Evolutionary conservation across 306 rosid species (phyloP), one percentile per base, ranked within the genome.

Genomic region (Fragaria ananassa): DNA sequence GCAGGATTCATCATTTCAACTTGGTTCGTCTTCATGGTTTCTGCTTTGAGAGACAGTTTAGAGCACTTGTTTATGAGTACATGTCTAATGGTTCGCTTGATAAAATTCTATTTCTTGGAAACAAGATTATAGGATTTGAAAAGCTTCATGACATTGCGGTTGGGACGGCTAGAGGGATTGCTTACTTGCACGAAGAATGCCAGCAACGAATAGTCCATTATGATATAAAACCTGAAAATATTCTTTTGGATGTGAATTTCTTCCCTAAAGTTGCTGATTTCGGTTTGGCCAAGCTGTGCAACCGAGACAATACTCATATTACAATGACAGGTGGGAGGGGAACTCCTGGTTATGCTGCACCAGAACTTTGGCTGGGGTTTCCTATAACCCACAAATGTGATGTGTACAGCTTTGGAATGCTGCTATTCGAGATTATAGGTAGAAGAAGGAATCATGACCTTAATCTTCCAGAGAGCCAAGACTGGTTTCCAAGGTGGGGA

Each of bases 161-260:
- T 29, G 88, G 88, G 18, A 85, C 89, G 4, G 89, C 93, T 0
- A 75, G 68, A 69, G 89, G 85, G 8, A 80, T 86, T 4, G 79
- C 90, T 1, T 86, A 85, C 47, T 74, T 85, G 68, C 90, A 84
- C 23, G 90, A 87, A 74, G 81, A 65, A 63, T 80, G 93, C 7
- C 76, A 79, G 42, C 89, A 87, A 0, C 82, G 78, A 70, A 89
- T 89, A 74, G 58, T 89, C 66, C 91, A 87, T 44, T 89, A 85
- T 14, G 89, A 87, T 45, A 87, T 81, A 35, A 89, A 89, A 18
- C 93, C 91, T 2, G 91, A 50, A 65, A 89, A 87, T 25, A 78
- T 87, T 72, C 83, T 88, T 6, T 74, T 86, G 41, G 90, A 86
- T 29, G 44, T 19, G 50, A 74, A 61, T 34, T 65, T 62, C 7